These are phyloP conservation scores for Chalaropsis ovoidea DNA, from an alignment of 2,329 filamentous ascomycete genomes.

Conservation along the genomic window DNA sequence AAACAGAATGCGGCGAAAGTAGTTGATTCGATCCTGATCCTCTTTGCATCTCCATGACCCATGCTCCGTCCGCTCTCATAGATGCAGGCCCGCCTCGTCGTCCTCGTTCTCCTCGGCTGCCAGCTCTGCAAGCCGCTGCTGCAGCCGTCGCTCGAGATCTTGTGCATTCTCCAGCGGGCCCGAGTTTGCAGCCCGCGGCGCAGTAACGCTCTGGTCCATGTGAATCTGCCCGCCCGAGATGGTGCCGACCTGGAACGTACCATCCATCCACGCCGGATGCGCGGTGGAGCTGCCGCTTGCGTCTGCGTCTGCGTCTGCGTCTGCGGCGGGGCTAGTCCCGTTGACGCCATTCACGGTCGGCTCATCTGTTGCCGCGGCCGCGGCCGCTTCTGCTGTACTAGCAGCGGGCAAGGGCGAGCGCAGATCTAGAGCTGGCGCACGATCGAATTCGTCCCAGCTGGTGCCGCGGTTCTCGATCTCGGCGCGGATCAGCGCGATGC, in stretches of 20 bases:
- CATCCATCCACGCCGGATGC: conserved; percentile 49
- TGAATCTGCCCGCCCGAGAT: conserved; percentile 43
- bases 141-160: conserved; percentile 46
- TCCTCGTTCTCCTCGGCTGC: conserved; percentile 37
- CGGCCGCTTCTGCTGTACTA: not conserved
- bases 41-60: not conserved
- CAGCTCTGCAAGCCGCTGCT: conserved; percentile 43
- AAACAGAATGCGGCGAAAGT: not conserved
- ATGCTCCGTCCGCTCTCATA: conserved; percentile 35
- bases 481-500: conserved; percentile 51
- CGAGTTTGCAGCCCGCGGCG: not conserved
- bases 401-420: conserved; percentile 19
- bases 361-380: not conserved
- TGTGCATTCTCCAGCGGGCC: conserved; percentile 36
- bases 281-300: conserved; percentile 14
- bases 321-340: conserved; percentile 4
- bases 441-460: conserved; percentile 49
- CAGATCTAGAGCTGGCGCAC: conserved; percentile 31
- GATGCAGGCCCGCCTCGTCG: conserved; percentile 45
- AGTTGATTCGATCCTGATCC: not conserved
- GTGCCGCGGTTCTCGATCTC: conserved; percentile 54
- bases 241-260: conserved; percentile 52
- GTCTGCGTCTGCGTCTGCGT: not conserved
- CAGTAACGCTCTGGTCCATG: conserved; percentile 33
- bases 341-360: not conserved